Conservation (phyloP, 73 alveolate genomes). For the Paramecium octaurelia region DNA sequence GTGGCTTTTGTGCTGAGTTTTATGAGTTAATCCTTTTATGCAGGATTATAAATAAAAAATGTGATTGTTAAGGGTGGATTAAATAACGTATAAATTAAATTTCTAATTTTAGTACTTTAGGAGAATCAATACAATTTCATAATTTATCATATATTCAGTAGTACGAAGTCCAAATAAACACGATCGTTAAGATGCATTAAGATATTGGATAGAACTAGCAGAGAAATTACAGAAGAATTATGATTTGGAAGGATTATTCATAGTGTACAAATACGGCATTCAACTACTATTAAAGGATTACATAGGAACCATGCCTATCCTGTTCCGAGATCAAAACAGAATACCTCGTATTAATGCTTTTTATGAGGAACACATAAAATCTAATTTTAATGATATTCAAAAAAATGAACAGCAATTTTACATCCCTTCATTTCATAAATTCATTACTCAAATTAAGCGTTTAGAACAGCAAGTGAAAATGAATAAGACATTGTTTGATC, state of each 20-base stretch:
- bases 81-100: background rate
- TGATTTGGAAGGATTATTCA: conserved; percentile 42
- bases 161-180: background rate
- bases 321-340: background rate
- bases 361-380: background rate
- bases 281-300: background rate
- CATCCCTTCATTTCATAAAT: conserved; percentile 10
- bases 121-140: background rate
- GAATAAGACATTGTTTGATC: background rate
- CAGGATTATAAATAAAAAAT: background rate
- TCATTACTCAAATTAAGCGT: background rate
- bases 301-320: background rate
- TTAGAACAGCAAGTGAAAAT: background rate
- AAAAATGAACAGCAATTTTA: background rate
- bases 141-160: conserved; percentile 12
- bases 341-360: background rate
- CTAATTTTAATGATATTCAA: background rate
- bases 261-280: conserved; percentile 16
- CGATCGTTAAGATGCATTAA: background rate
- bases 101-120: background rate
- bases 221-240: background rate
- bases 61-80: background rate
- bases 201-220: conserved; percentile 6
- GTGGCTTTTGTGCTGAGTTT: background rate
- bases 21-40: background rate